Percentiles rank a stretch among this genome's conserved stretches.
Conservation (phyloP, 129 eudicot genomes). For the Rutidosis leptorrhynchoides region DNA sequence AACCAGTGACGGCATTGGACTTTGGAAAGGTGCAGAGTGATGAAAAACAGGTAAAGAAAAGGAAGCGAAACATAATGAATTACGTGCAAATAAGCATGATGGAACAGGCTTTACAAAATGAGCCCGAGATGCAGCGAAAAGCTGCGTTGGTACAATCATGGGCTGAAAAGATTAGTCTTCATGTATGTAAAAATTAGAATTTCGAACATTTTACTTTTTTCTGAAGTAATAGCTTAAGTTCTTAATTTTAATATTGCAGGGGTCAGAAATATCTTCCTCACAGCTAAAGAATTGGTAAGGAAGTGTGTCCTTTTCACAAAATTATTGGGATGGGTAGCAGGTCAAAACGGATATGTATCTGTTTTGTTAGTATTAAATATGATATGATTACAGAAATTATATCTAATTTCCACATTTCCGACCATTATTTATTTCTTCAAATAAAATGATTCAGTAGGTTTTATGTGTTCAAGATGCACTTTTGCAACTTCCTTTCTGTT, state of each 20-base stretch:
- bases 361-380: background rate
- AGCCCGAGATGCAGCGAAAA: constrained; percentile 85
- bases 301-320: constrained; percentile 7
- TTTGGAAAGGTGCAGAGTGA: constrained; percentile 44
- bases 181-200: constrained; percentile 48
- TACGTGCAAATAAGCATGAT: constrained; percentile 59
- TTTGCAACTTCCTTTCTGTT: background rate
- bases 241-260: constrained; percentile 43
- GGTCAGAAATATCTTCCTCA: constrained; percentile 82
- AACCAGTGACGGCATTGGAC: constrained; percentile 25
- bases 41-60: constrained; percentile 70
- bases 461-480: background rate
- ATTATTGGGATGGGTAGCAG: background rate
- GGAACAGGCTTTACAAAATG: constrained; percentile 72
- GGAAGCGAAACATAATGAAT: constrained; percentile 88
- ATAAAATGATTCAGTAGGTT: background rate
- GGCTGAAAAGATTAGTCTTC: constrained; percentile 74
- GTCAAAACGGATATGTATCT: background rate
- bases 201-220: background rate
- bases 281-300: constrained; percentile 93
- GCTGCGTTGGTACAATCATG: constrained; percentile 46
- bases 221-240: constrained; percentile 17
- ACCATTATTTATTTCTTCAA: background rate
- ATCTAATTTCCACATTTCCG: too few relatives aligned
- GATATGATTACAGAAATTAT: background rate